Percentiles rank a stretch among this genome's conserved stretches.
Evolutionary conservation across 2,329 filamentous ascomycete species (phyloP).

Genomic region (Penicillium sclerotigenum): DNA sequence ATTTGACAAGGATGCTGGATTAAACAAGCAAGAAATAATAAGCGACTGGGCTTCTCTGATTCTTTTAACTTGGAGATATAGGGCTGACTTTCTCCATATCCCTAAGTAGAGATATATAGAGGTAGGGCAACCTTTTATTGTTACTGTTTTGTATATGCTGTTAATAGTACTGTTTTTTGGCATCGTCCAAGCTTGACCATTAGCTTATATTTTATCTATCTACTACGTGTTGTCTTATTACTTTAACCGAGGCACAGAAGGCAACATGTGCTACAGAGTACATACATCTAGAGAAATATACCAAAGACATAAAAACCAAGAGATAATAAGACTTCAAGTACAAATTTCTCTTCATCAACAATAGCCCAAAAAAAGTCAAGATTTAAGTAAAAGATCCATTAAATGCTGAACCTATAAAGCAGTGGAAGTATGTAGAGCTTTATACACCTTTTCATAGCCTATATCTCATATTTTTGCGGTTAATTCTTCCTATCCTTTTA

Average conservation of each 20-base stretch:
- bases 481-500: background rate
- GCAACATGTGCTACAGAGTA: no score
- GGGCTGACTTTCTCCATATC: background rate
- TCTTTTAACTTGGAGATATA: background rate
- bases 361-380: background rate
- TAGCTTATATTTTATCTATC: background rate
- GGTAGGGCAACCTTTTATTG: no score
- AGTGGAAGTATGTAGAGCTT: background rate
- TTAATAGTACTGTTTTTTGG: background rate
- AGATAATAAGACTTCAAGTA: no score
- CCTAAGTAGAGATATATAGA: background rate
- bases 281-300: background rate
- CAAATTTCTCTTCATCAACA: background rate
- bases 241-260: background rate
- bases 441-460: background rate
- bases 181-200: no score
- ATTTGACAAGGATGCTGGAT: background rate
- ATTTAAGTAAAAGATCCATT: background rate
- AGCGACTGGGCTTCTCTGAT: background rate
- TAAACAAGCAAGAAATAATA: background rate
- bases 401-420: background rate
- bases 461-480: background rate
- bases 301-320: background rate
- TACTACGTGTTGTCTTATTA: background rate
- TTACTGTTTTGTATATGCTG: background rate